A percentile compares a stretch with the other conserved stretches of the same genome.
Evolutionary conservation across 2,329 filamentous ascomycete species (phyloP).

Genomic region (Fusarium heterosporum): DNA sequence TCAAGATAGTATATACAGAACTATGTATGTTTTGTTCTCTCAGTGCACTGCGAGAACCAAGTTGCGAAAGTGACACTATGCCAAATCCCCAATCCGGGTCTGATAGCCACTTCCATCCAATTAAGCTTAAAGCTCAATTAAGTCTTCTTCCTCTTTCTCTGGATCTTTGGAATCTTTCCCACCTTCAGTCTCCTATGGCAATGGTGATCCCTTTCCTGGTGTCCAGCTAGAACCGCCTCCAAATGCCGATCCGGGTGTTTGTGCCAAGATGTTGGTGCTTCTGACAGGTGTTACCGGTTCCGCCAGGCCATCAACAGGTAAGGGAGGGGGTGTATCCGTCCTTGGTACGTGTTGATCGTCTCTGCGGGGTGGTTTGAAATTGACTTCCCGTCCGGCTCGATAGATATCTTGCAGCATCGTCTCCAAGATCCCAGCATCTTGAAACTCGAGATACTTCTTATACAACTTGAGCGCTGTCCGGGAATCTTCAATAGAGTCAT

Average conservation of each 20-base stretch:
- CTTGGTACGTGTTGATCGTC: constrained; percentile 59
- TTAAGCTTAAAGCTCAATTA: neutral
- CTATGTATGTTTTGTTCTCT: neutral
- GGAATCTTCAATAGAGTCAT: constrained; percentile 96
- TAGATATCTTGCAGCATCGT: constrained; percentile 91
- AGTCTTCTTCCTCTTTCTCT: neutral
- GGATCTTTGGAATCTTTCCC: neutral
- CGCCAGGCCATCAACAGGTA: constrained; percentile 53
- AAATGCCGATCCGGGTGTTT: constrained; percentile 54
- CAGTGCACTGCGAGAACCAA: neutral
- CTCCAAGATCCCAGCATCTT: constrained; percentile 85
- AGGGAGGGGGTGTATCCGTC: constrained; percentile 67
- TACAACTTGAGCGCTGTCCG: constrained; percentile 89
- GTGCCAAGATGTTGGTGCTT: constrained; percentile 51
- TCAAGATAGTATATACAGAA: neutral
- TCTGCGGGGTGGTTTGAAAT: constrained; percentile 64
- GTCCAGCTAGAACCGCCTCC: constrained; percentile 58
- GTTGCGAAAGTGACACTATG: neutral
- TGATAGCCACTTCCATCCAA: neutral
- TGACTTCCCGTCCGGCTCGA: constrained; percentile 59
- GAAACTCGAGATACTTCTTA: constrained; percentile 88
- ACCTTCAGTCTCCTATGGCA: constrained; percentile 42
- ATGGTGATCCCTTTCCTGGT: constrained; percentile 58
- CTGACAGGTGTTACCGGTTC: constrained; percentile 62
- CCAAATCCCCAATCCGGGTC: neutral